Conservation (phyloP, 2,329 filamentous ascomycete species). For the Fusarium nisikadoi region DNA sequence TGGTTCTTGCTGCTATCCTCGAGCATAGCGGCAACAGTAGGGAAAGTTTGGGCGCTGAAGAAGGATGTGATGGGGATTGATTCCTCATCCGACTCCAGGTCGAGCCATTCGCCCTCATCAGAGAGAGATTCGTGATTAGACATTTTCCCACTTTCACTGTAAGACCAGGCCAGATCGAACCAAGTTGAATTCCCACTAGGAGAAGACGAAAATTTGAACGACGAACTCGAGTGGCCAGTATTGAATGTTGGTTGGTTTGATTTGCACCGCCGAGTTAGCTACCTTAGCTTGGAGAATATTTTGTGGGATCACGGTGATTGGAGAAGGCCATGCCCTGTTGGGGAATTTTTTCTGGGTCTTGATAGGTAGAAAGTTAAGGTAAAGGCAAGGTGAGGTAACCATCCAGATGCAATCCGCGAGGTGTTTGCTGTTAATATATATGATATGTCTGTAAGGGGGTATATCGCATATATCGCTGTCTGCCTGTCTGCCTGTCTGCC, state of each 20-base stretch:
- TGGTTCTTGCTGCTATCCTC: slow-evolving; percentile 73
- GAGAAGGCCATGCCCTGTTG: slow-evolving; percentile 48
- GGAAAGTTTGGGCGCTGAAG: slow-evolving; percentile 73
- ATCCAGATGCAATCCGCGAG: slow-evolving; percentile 45
- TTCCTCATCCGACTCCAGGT: slow-evolving; percentile 72
- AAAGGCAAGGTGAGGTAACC: background rate
- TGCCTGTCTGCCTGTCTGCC: background rate
- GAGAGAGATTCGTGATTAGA: slow-evolving; percentile 46
- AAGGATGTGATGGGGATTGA: slow-evolving; percentile 72
- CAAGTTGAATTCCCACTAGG: slow-evolving; percentile 43
- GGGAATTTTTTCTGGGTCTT: slow-evolving; percentile 39
- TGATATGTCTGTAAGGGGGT: slow-evolving; percentile 48
- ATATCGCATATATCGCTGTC: slow-evolving; percentile 28
- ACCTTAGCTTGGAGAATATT: slow-evolving; percentile 30
- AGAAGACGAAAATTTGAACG: slow-evolving; percentile 44
- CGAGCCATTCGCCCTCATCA: slow-evolving; percentile 62
- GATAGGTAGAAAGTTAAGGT: background rate
- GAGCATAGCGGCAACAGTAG: slow-evolving; percentile 73
- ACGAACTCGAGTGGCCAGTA: slow-evolving; percentile 10
- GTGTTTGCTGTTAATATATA: slow-evolving; percentile 41
- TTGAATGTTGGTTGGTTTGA: background rate
- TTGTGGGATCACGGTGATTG: slow-evolving; percentile 50
- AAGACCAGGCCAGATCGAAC: slow-evolving; percentile 49
- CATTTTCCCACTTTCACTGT: slow-evolving; percentile 34
- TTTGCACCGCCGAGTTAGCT: background rate